Conservation (phyloP, 2,329 filamentous ascomycete species). For the Claviceps sp. region DNA sequence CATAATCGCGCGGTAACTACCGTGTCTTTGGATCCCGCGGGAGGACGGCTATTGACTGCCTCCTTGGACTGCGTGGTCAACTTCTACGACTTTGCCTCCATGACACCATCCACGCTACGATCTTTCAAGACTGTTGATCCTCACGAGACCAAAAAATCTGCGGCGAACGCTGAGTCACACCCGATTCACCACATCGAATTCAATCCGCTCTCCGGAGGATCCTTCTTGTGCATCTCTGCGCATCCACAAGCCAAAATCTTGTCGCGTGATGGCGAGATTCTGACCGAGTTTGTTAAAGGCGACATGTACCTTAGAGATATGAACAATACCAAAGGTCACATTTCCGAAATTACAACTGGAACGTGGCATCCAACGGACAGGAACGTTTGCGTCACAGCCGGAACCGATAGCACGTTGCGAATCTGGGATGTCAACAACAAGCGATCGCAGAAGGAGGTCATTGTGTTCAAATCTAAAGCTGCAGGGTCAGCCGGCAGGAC, state of each 20-base stretch:
- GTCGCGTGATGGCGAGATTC: conserved; percentile 71
- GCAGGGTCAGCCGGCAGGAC: conserved; percentile 79
- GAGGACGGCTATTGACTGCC: conserved; percentile 74
- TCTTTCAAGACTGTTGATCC: conserved; percentile 91
- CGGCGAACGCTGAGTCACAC: conserved; percentile 66
- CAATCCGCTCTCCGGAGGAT: conserved; percentile 65
- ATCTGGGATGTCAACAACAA: conserved; percentile 97
- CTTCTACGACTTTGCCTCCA: conserved; percentile 86
- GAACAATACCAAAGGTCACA: conserved; percentile 94
- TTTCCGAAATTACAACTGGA: conserved; percentile 79
- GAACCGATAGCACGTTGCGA: conserved; percentile 85
- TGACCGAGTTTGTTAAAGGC: conserved; percentile 87
- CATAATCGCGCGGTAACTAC: conserved; percentile 81
- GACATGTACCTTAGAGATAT: conserved; percentile 98
- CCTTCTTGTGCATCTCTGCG: conserved; percentile 77
- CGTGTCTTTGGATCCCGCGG: conserved; percentile 71
- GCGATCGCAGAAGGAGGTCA: conserved; percentile 78
- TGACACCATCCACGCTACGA: conserved; percentile 88
- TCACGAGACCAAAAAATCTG: conserved; percentile 55
- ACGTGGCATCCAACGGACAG: conserved; percentile 83
- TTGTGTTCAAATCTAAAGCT: conserved; percentile 90
- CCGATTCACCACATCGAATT: conserved; percentile 79
- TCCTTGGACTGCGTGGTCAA: conserved; percentile 87
- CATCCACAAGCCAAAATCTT: conserved; percentile 84
- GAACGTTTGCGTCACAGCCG: conserved; percentile 78